phyloP scores from a whole-genome alignment of 2,329 filamentous ascomycete species.

The Trichoderma endophyticum region DNA sequence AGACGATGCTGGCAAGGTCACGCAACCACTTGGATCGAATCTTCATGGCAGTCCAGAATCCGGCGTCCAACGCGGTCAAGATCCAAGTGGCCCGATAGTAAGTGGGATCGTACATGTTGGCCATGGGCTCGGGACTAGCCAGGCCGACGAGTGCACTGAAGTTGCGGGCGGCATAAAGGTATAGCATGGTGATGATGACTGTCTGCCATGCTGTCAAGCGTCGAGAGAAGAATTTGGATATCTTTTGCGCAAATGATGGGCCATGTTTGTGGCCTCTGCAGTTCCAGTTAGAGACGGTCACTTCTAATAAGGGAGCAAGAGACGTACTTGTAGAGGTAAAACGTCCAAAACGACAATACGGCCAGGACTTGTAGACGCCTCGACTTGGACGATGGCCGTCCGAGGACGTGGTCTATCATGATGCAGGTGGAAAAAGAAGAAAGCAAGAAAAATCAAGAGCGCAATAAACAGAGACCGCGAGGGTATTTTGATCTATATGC shows the following conservation, averaged over 20 bases:
- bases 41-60: slow-evolving; percentile 98
- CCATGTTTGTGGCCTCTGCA: slow-evolving; percentile 80
- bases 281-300: not conserved
- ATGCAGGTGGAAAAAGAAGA: not conserved
- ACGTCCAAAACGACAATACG: slow-evolving; percentile 86
- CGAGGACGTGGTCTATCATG: slow-evolving; percentile 85
- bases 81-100: slow-evolving; percentile 98
- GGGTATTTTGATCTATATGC: slow-evolving; percentile 7
- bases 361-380: slow-evolving; percentile 88
- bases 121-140: slow-evolving; percentile 87
- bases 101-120: slow-evolving; percentile 86
- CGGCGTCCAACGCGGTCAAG: slow-evolving; percentile 88
- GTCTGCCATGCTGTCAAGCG: slow-evolving; percentile 86
- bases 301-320: not conserved
- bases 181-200: slow-evolving; percentile 80
- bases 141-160: slow-evolving; percentile 90
- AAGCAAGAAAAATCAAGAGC: not conserved
- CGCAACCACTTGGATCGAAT: slow-evolving; percentile 75
- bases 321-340: slow-evolving; percentile 71
- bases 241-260: slow-evolving; percentile 66
- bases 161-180: slow-evolving; percentile 87
- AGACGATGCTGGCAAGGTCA: slow-evolving; percentile 78
- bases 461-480: not conserved
- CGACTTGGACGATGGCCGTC: slow-evolving; percentile 85
- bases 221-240: slow-evolving; percentile 69